Conservation (phyloP, 177 flowering plant species). For the Tripterygium wilfordii region DNA sequence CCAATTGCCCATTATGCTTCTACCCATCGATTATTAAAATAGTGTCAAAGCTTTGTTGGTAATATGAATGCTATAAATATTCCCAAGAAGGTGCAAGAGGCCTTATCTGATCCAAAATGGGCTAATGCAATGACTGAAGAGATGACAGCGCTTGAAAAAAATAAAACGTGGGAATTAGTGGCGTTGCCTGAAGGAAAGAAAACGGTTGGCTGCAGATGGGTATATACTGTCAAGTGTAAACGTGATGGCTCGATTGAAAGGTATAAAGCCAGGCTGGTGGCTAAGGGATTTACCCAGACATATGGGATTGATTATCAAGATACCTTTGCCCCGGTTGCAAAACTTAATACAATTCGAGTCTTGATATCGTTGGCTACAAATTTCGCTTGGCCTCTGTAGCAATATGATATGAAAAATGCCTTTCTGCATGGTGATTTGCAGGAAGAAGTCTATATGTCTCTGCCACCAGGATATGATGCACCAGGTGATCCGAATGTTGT, state of each 20-base stretch:
- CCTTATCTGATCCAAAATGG: no score
- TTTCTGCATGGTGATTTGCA: background rate
- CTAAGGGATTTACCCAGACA: background rate
- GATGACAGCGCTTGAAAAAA: background rate
- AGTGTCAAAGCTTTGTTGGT: no score
- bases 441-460: background rate
- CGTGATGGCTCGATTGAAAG: background rate
- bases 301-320: background rate
- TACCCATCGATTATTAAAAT: no score
- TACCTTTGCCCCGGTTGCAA: background rate
- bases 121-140: no score
- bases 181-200: background rate
- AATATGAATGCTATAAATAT: no score
- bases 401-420: background rate
- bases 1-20: no score
- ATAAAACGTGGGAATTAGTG: conserved; percentile 1
- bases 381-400: background rate
- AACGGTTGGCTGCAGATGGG: no score
- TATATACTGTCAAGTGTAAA: no score
- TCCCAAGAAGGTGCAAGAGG: no score
- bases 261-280: no score
- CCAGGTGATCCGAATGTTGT: background rate
- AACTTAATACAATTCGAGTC: background rate
- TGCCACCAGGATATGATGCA: background rate
- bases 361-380: background rate